phyloP scores from a whole-genome alignment of 306 rosid genomes.

The Senna tora region DNA sequence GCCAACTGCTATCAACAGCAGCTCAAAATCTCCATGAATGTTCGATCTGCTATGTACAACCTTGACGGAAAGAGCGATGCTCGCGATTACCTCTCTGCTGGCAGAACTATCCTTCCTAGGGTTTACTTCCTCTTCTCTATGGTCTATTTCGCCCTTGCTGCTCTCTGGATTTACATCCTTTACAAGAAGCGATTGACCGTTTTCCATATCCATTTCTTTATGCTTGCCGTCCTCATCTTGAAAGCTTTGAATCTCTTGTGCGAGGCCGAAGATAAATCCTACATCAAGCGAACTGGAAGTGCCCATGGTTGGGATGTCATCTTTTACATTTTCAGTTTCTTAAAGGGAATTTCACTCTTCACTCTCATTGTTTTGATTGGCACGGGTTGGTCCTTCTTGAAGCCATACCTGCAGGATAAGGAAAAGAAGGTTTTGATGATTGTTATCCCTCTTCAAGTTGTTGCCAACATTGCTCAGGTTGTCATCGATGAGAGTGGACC shows the following conservation, averaged over 20 bases:
- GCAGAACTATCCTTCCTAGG: constrained; percentile 76
- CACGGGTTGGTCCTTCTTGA: constrained; percentile 95
- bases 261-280: constrained; percentile 91
- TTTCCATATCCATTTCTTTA: constrained; percentile 81
- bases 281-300: constrained; percentile 80
- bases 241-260: constrained; percentile 79
- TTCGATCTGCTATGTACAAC: constrained; percentile 81
- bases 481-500: constrained; percentile 85
- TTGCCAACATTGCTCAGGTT: constrained; percentile 92
- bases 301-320: constrained; percentile 98
- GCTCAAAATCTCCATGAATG: constrained; percentile 64
- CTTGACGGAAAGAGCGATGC: constrained; percentile 65
- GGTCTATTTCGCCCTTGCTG: constrained; percentile 57
- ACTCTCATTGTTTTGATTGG: constrained; percentile 88
- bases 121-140: constrained; percentile 72
- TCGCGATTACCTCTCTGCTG: constrained; percentile 86
- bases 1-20: constrained; percentile 66
- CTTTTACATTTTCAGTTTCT: constrained; percentile 85
- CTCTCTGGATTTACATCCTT: constrained; percentile 64
- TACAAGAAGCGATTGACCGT: constrained; percentile 80
- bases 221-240: constrained; percentile 83
- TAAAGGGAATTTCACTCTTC: constrained; percentile 82
- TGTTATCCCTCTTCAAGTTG: constrained; percentile 87
- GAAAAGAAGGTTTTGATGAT: constrained; percentile 94
- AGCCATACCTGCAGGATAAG: constrained; percentile 87